Evolutionary conservation across 352 stramenopile genomes (phyloP).

Genomic region (Phytopythium montanum): DNA sequence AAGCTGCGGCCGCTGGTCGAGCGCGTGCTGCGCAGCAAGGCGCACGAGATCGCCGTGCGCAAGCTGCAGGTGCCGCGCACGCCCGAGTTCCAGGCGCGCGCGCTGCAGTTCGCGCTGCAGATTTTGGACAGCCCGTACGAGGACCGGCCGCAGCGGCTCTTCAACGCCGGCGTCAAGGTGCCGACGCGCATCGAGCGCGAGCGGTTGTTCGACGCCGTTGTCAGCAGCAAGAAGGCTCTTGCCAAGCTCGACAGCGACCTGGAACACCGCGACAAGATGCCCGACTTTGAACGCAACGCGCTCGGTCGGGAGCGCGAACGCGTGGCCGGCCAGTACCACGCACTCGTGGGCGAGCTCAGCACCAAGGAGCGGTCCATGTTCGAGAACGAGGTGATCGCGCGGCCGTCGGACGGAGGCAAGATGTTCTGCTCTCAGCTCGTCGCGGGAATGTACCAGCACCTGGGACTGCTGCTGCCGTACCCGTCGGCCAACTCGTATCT

Average conservation of each 20-base stretch:
- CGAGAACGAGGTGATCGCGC: conserved; percentile 65
- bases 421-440: conserved; percentile 86
- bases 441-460: conserved; percentile 73
- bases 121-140: conserved; percentile 79
- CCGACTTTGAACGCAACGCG: conserved; percentile 70
- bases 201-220: conserved; percentile 65
- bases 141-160: conserved; percentile 61
- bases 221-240: conserved; percentile 64
- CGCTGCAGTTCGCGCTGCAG: conserved; percentile 51
- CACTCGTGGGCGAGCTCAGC: conserved; percentile 50
- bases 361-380: conserved; percentile 74
- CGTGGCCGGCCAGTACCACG: conserved; percentile 53
- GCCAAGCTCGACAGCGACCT: conserved; percentile 59
- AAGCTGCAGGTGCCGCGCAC: conserved; percentile 70
- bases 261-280: conserved; percentile 60
- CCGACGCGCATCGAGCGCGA: conserved; percentile 67
- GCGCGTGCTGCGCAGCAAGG: conserved; percentile 64
- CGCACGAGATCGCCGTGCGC: conserved; percentile 64
- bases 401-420: conserved; percentile 37
- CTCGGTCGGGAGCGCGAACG: conserved; percentile 43
- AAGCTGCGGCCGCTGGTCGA: conserved; percentile 82
- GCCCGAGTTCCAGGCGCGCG: conserved; percentile 50
- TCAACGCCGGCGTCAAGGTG: conserved; percentile 75
- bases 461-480: conserved; percentile 75
- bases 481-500: conserved; percentile 83